phyloP scores from a whole-genome alignment of 805 yeast species.

The Nakazawaea pomicola region DNA sequence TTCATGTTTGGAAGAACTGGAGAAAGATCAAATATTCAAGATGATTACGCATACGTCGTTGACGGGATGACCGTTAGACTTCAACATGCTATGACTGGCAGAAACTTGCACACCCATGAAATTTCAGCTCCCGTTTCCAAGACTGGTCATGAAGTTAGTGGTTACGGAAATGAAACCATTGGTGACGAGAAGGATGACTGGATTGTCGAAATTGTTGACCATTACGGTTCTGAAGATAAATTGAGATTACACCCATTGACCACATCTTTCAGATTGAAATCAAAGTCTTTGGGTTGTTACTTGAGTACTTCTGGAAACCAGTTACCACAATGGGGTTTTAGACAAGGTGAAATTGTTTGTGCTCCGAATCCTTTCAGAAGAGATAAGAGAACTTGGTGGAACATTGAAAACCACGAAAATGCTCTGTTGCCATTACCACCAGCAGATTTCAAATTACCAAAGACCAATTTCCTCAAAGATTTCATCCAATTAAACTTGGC shows the following conservation, averaged over 20 bases:
- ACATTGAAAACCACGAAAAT: constrained; percentile 67
- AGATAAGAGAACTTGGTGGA: constrained; percentile 90
- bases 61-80: constrained; percentile 70
- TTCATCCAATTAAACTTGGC: constrained; percentile 73
- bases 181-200: constrained; percentile 89
- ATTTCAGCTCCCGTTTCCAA: constrained; percentile 71
- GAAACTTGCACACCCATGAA: constrained; percentile 79
- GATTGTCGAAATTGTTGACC: constrained; percentile 78
- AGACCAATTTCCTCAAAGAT: constrained; percentile 71
- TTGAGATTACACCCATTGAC: constrained; percentile 67
- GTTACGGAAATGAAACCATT: constrained; percentile 67
- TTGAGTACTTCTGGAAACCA: constrained; percentile 67
- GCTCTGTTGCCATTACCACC: constrained; percentile 54
- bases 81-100: constrained; percentile 63
- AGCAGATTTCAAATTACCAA: constrained; percentile 61
- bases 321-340: constrained; percentile 81
- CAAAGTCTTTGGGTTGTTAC: constrained; percentile 64
- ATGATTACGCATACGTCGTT: constrained; percentile 33
- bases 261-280: constrained; percentile 63
- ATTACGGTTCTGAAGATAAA: constrained; percentile 45
- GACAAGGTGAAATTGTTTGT: constrained; percentile 88
- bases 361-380: constrained; percentile 56
- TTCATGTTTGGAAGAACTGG: constrained; percentile 56
- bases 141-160: constrained; percentile 74
- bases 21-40: constrained; percentile 25